phyloP scores from a whole-genome alignment of 2,329 filamentous ascomycete species.

The Fusarium tjaetaba region DNA sequence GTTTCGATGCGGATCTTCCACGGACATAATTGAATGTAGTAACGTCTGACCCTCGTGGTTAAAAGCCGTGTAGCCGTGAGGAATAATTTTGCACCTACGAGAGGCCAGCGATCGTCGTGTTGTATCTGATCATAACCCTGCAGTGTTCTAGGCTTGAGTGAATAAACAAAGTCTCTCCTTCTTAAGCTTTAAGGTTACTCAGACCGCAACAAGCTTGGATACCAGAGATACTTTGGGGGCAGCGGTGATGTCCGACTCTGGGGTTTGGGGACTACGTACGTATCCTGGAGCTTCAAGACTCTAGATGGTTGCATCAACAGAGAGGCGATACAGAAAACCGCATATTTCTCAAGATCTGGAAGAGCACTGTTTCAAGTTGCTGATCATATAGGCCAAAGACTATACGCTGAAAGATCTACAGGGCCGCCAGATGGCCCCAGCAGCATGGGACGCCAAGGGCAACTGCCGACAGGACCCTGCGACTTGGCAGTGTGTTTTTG shows the following conservation, averaged over 20 bases:
- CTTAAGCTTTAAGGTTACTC: neutral
- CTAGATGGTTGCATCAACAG: too few relatives aligned
- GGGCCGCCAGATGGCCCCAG: neutral
- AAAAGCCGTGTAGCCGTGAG: neutral
- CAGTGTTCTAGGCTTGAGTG: neutral
- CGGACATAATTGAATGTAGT: neutral
- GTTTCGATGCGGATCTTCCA: constrained; percentile 3
- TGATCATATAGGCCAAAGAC: neutral
- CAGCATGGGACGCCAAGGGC: neutral
- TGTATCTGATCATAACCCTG: neutral
- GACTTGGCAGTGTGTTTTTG: neutral
- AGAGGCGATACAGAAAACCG: neutral
- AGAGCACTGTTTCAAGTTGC: neutral
- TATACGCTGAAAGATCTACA: neutral
- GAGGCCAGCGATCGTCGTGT: neutral
- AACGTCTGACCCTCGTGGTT: neutral
- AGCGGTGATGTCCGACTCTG: neutral
- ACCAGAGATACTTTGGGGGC: neutral
- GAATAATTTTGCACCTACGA: constrained; percentile 15
- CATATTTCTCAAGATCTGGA: neutral
- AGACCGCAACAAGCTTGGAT: neutral
- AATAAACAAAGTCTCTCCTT: neutral
- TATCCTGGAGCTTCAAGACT: too few relatives aligned
- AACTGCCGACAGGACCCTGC: neutral
- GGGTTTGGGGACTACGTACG: too few relatives aligned